These are phyloP conservation scores for Phytophthora macrochlamydospora DNA, from an alignment of 352 stramenopile species.

Conservation along the genomic window DNA sequence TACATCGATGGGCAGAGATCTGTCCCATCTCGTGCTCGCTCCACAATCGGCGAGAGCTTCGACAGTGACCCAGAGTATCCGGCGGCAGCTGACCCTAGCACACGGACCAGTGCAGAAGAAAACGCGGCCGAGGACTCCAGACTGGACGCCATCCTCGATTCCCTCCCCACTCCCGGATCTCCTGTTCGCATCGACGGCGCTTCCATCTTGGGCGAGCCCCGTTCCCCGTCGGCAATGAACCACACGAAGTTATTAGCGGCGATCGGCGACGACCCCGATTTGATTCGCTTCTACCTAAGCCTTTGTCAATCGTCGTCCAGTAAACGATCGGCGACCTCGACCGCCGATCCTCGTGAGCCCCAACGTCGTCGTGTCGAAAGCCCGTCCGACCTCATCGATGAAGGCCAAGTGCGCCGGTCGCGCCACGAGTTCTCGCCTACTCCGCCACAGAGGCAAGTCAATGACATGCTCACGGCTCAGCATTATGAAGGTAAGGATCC, in stretches of 20 bases:
- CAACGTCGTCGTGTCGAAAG: background rate
- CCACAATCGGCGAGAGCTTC: background rate
- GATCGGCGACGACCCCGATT: background rate
- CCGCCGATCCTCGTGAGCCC: background rate
- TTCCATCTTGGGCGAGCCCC: conserved; percentile 1
- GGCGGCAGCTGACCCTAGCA: background rate
- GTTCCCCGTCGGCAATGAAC: background rate
- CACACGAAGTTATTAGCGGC: background rate
- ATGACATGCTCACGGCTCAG: background rate
- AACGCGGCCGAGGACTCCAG: too few species aligned
- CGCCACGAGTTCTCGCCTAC: background rate
- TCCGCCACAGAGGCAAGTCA: background rate
- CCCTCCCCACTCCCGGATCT: background rate
- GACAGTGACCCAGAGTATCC: background rate
- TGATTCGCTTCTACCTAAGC: background rate
- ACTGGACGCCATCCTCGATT: too few species aligned
- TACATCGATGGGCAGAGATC: background rate
- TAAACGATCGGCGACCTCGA: background rate
- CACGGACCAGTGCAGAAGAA: background rate
- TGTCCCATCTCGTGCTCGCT: background rate
- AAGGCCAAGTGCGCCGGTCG: background rate
- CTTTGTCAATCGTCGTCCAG: background rate
- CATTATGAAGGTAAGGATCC: background rate
- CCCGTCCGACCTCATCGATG: background rate
- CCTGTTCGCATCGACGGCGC: background rate